Percentiles rank a stretch among this genome's conserved stretches.
Evolutionary conservation across 2,329 filamentous ascomycete species (phyloP).

Genomic region (Fusarium aywerte): DNA sequence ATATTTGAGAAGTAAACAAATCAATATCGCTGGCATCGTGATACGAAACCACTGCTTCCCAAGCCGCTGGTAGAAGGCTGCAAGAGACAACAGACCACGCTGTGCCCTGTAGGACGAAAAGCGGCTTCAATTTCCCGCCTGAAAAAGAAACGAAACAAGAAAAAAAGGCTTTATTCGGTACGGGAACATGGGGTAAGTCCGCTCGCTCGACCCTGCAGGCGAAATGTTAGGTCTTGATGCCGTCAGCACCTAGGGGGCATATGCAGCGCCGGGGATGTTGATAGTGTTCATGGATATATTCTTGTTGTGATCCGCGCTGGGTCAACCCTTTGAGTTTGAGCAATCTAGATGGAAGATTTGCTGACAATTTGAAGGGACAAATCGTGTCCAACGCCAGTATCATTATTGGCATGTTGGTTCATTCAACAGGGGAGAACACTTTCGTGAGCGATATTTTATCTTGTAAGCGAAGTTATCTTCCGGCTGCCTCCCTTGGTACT

Average conservation of each 20-base stretch:
- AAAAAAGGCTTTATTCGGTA: neutral
- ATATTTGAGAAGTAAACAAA: neutral
- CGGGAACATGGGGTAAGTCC: neutral
- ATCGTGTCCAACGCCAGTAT: neutral
- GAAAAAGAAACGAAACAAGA: neutral
- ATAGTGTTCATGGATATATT: neutral
- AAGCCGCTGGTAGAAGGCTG: neutral
- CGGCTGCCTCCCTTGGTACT: neutral
- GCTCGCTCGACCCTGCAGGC: slow-evolving; percentile 1
- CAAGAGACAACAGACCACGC: neutral
- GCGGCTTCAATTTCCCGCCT: neutral
- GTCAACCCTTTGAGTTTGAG: neutral
- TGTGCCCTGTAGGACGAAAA: neutral
- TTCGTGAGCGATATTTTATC: neutral
- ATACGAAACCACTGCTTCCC: neutral
- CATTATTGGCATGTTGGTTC: neutral
- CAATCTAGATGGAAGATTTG: neutral
- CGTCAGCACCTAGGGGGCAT: neutral
- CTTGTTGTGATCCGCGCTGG: slow-evolving; percentile 2
- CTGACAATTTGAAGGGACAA: neutral
- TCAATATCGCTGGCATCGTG: neutral
- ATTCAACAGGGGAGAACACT: neutral
- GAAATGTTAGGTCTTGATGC: neutral
- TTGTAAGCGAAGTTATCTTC: neutral
- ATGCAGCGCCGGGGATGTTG: neutral